A percentile compares a stretch with the other conserved stretches of the same genome.
These are phyloP conservation scores for Alnus glutinosa DNA, from an alignment of 306 rosid genomes.

Conservation along the genomic window DNA sequence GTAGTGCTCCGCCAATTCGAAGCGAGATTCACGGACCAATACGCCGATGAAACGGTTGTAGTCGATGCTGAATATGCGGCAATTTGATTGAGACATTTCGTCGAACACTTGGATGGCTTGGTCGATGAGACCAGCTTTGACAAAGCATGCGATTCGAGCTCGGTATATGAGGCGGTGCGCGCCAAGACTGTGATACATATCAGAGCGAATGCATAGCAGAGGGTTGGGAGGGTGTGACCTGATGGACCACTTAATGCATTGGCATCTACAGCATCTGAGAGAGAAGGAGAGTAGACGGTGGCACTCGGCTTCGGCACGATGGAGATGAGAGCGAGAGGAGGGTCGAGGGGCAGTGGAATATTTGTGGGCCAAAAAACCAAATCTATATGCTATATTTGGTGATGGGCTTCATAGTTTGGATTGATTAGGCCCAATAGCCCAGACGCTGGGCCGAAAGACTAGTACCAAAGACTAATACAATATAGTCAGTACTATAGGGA, in stretches of 20 bases:
- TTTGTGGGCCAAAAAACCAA: background rate
- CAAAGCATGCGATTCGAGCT: conserved; percentile 54
- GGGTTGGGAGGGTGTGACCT: conserved; percentile 15
- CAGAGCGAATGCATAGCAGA: conserved; percentile 61
- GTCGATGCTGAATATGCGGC: conserved; percentile 70
- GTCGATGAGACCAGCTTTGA: conserved; percentile 71
- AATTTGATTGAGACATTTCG: conserved; percentile 78
- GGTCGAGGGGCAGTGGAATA: background rate
- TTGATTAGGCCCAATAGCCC: background rate
- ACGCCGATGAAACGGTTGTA: conserved; percentile 93
- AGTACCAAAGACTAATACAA: too few species aligned
- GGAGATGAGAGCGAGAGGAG: background rate
- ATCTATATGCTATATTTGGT: too few species aligned
- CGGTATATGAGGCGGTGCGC: conserved; percentile 79
- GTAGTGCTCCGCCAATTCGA: conserved; percentile 73
- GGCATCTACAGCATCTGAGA: conserved; percentile 7
- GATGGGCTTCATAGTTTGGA: background rate
- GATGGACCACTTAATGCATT: conserved; percentile 11
- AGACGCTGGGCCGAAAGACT: too few species aligned
- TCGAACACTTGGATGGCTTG: conserved; percentile 77
- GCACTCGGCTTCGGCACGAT: conserved; percentile 4
- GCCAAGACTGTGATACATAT: conserved; percentile 77
- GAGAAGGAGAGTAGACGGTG: background rate
- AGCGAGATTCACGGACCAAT: conserved; percentile 62
- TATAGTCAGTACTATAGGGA: too few species aligned